phyloP scores from a whole-genome alignment of 805 yeast species.

The Candida sphagnicola region DNA sequence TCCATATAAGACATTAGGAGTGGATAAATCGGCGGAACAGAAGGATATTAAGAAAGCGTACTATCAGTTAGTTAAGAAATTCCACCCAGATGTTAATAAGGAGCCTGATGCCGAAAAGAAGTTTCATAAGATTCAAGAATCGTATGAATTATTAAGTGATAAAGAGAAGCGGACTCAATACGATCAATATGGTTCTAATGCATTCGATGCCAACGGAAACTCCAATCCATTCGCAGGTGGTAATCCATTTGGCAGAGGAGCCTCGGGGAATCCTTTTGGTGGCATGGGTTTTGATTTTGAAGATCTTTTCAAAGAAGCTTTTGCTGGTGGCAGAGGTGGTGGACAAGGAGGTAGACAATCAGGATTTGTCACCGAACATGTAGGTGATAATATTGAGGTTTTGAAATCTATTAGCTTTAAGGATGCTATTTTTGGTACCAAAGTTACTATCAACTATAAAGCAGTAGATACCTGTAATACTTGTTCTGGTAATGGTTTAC shows the following conservation, averaged over 20 bases:
- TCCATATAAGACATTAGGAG: constrained; percentile 84
- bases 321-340: constrained; percentile 38
- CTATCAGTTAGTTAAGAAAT: constrained; percentile 87
- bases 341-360: constrained; percentile 37
- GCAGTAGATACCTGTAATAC: constrained; percentile 73
- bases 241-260: constrained; percentile 37
- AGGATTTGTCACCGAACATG: constrained; percentile 66
- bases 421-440: constrained; percentile 82
- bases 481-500: constrained; percentile 85
- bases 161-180: constrained; percentile 81
- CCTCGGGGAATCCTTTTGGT: constrained; percentile 49
- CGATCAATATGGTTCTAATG: constrained; percentile 88
- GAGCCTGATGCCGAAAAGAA: constrained; percentile 82
- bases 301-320: constrained; percentile 46
- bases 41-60: constrained; percentile 94
- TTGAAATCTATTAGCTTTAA: constrained; percentile 71
- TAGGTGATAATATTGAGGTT: constrained; percentile 86
- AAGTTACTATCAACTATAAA: constrained; percentile 61
- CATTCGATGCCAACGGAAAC: constrained; percentile 61
- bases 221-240: constrained; percentile 47
- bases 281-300: constrained; percentile 49
- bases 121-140: constrained; percentile 91
- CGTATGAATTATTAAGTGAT: constrained; percentile 87
- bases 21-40: constrained; percentile 62
- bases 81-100: constrained; percentile 95